Evolutionary conservation across 768 basidiomycete genomes (phyloP), one percentile per base, ranked within the genome.

Genomic region (Lactarius vividus): DNA sequence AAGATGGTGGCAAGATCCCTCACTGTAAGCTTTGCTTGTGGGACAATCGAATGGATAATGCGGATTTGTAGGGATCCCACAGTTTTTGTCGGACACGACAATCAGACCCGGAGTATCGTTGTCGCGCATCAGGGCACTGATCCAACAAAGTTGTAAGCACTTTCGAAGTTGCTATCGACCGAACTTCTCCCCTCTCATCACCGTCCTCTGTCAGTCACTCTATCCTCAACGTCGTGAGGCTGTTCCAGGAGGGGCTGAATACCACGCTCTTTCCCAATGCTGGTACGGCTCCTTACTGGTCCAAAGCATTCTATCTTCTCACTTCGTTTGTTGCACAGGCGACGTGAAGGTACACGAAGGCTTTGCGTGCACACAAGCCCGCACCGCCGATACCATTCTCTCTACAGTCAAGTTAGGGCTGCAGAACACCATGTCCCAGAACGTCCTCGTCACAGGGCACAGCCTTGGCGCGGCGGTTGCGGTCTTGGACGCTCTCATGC

Each of bases 391-490:
- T 53, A 67, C 68, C 16, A 62, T 80, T 15, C 69, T 79, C 16
- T 65, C 74, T 1, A 72, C 74, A 11, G 77, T 79, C 5, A 69
- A 73, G 56, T 58, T 69, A 31, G 75, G 71, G 11, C 71, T 81
- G 26, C 65, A 67, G n/a, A 73, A 61, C 23, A 77, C 61, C 26
- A 73, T 69, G 10, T 71, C 70, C 15, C 75, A 66, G 54, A 79
- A 78, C 20, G 79, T 84, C 35, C 77, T 80, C 2, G 62, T 81
- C 28, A 78, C 81, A 52, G 81, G 81, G 0, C 83, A 81, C 67
- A 79, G 80, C 5, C 74, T 84, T 8, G 81, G 81, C 39, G 82
- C 79, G 11, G 82, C 82, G 3, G 74, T 83, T 46, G 79, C 81
- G n/a, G 74, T 76, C 37, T 75, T 83, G 65, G 81, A 82, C 68